Evolutionary conservation across 2,329 filamentous ascomycete genomes (phyloP), one percentile per base, ranked within the genome.

Genomic region (Alternaria rosae): DNA sequence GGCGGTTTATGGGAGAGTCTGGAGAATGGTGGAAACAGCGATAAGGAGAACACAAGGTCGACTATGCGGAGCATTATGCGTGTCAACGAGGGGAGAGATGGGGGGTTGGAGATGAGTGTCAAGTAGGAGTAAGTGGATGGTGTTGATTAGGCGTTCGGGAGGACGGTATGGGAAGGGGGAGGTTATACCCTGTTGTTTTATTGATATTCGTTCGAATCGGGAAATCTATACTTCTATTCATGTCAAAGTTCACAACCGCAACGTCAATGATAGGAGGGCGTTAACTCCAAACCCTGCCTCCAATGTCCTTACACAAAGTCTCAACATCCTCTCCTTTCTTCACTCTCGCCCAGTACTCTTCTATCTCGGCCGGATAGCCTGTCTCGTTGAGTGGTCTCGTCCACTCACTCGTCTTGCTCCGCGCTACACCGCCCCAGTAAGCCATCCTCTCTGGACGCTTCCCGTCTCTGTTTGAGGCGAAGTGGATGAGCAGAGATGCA

Each of bases 61-160:
- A 13, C 51, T 7, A 53, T 32, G 23, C 41, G 47, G 38, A 42
- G 55, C 15, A 52, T 57, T 4, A 41, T 57, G 35, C 26, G 38
- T 44, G 59, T 72, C 11, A 66, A 64, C 38, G 68, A 71, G 15
- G 58, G 61, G 38, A 56, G 64, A n/a, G 58, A 65, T 26, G 65
- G 66, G 15, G 62, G 61, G 6, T 50, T 71, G 44, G 65, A 66
- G 43, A 57, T 57, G 55, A 57, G 45, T 48, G 42, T 56, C 10
- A 56, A 56, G 28, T 56, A 56, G 28, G 21, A 25, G 20, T 13
- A 12, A 3, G 0, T 1, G 20, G 6, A 35, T 25, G 28, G 5
- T 9, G 1, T 51, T 51, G 47, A 5, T 51, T 21, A 38, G 47
- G 28, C 20, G 30, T 51, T 25, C 15, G 15, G 30, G 21, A 38